These are phyloP conservation scores for Brassica incana DNA, from an alignment of 345 rosid species.

Conservation along the genomic window DNA sequence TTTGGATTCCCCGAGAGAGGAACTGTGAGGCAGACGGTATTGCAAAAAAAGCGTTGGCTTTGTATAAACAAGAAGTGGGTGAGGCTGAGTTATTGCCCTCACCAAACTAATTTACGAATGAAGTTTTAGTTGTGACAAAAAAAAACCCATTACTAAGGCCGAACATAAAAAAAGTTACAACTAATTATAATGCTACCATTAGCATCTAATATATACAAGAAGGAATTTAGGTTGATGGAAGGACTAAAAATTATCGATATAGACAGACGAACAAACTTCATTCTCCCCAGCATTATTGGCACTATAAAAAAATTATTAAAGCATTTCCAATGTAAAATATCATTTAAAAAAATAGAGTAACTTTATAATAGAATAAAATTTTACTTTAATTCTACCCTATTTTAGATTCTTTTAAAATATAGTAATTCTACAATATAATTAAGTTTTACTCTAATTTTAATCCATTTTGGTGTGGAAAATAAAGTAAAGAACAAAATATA, in stretches of 20 bases:
- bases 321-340: neutral
- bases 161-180: neutral
- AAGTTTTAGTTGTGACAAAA: no score
- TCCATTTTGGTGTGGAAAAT: no score
- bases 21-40: no score
- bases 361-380: neutral
- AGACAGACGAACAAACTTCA: neutral
- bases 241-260: neutral
- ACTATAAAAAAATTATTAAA: neutral
- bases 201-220: neutral
- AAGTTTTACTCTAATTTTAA: neutral
- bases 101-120: no score
- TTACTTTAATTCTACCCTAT: neutral
- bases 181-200: neutral
- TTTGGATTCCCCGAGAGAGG: no score
- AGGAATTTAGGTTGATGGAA: neutral
- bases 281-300: neutral
- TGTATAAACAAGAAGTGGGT: no score
- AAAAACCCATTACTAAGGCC: neutral
- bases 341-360: no score
- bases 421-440: neutral
- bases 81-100: no score
- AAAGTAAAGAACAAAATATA: neutral
- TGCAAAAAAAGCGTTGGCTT: no score
- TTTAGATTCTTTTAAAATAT: no score